Conservation (phyloP, 2,329 filamentous ascomycete genomes). For the Stemphylium beticola region DNA sequence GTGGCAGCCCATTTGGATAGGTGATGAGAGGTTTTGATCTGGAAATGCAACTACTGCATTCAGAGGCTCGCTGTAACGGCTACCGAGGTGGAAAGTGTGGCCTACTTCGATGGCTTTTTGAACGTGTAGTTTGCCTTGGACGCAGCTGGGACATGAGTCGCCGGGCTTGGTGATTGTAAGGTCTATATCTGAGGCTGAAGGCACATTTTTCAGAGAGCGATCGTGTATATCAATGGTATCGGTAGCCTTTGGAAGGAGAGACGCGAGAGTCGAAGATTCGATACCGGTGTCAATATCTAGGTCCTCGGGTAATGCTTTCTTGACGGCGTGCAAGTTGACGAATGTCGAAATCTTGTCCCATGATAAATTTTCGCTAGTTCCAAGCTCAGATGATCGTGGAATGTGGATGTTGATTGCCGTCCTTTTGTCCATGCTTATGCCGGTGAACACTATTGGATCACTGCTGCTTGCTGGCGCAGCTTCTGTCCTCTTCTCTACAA, state of each 20-base stretch:
- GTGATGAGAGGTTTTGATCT: constrained; percentile 50
- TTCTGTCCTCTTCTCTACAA: constrained; percentile 60
- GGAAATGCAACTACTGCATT: constrained; percentile 64
- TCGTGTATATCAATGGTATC: constrained; percentile 29
- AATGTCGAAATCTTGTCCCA: constrained; percentile 46
- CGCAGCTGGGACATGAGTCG: constrained; percentile 76
- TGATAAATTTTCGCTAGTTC: background rate
- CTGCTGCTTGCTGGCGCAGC: constrained; percentile 20
- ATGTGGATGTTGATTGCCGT: constrained; percentile 68
- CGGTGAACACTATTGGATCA: constrained; percentile 60
- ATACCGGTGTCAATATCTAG: constrained; percentile 75
- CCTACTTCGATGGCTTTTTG: constrained; percentile 85
- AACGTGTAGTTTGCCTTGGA: constrained; percentile 65
- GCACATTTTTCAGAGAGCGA: constrained; percentile 11
- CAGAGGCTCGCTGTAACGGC: constrained; percentile 81
- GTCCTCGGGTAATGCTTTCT: constrained; percentile 57
- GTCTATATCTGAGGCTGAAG: constrained; percentile 48
- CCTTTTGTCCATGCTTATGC: constrained; percentile 70
- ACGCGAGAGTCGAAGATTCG: constrained; percentile 48
- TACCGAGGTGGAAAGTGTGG: constrained; percentile 93
- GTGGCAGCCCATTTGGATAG: constrained; percentile 94
- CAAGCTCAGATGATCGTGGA: constrained; percentile 10
- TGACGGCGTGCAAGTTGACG: constrained; percentile 68
- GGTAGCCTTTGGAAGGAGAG: constrained; percentile 28
- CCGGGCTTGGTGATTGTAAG: constrained; percentile 70